These are phyloP conservation scores for Coemansia sp. DNA, from an alignment of 371 early-diverging fungal genomes.

Conservation along the genomic window DNA sequence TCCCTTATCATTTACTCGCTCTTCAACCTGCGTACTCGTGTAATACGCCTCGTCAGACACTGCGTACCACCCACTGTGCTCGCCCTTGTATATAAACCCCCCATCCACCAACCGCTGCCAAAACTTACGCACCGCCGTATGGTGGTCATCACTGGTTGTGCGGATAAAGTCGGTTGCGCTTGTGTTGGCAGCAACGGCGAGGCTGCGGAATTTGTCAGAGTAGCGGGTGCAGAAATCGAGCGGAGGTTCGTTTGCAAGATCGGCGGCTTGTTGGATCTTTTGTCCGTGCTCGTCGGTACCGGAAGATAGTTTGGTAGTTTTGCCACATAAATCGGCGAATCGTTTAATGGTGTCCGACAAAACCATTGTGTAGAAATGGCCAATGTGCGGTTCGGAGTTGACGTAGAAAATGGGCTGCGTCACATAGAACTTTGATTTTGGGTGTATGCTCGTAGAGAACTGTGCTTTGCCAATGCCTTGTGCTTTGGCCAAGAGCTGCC, in stretches of 20 bases:
- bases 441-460: background rate
- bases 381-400: constrained; percentile 96
- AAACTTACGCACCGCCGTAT: constrained; percentile 65
- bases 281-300: constrained; percentile 98
- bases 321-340: constrained; percentile 70
- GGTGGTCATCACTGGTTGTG: constrained; percentile 81
- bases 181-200: constrained; percentile 74
- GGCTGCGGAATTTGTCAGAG: constrained; percentile 72
- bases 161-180: constrained; percentile 79
- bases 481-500: too few species aligned
- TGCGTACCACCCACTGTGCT: constrained; percentile 94
- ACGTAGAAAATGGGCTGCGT: constrained; percentile 97
- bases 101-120: constrained; percentile 70
- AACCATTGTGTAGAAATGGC: constrained; percentile 89
- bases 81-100: constrained; percentile 90
- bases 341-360: constrained; percentile 81
- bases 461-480: too few species aligned
- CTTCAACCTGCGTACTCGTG: constrained; percentile 70
- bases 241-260: constrained; percentile 59
- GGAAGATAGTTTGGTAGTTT: constrained; percentile 64
- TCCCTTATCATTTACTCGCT: constrained; percentile 62
- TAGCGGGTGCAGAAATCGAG: constrained; percentile 76
- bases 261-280: constrained; percentile 95
- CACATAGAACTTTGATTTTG: constrained; percentile 49
- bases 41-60: constrained; percentile 95